Evolutionary conservation across 108 stramenopile genomes (phyloP).

Genomic region (Nitzschia putrida): DNA sequence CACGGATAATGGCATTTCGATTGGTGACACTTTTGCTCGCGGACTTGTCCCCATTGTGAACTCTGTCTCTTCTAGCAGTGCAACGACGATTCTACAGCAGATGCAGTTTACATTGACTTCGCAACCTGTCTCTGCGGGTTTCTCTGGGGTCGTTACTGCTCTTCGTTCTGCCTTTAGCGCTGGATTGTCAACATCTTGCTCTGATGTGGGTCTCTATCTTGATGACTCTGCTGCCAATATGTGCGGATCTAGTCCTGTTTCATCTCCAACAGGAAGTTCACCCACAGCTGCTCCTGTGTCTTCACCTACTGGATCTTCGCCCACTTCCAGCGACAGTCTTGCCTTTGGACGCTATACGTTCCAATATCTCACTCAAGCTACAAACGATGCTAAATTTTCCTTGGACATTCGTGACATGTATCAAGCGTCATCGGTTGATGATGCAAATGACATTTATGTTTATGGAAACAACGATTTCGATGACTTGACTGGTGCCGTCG

Average conservation of each 20-base stretch:
- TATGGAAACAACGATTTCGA: conserved; percentile 42
- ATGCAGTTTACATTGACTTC: conserved; percentile 32
- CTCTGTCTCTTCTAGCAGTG: conserved; percentile 13
- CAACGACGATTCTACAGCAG: conserved; percentile 21
- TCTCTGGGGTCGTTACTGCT: conserved; percentile 37
- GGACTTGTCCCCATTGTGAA: conserved; percentile 45
- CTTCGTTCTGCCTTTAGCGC: conserved; percentile 26
- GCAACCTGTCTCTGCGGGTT: conserved; percentile 36
- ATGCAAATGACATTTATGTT: conserved; percentile 45
- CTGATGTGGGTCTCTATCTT: conserved; percentile 29
- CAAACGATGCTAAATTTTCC: conserved; percentile 33
- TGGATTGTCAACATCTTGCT: conserved; percentile 33
- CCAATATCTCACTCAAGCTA: conserved; percentile 16
- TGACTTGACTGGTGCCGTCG: conserved; percentile 40
- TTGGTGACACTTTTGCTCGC: conserved; percentile 32
- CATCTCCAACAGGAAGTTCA: not conserved
- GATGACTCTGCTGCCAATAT: conserved; percentile 23
- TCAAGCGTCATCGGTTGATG: conserved; percentile 17
- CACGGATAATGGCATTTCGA: conserved; percentile 22
- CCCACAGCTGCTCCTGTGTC: conserved; percentile 3
- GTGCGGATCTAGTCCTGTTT: conserved; percentile 13
- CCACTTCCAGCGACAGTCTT: conserved; percentile 5
- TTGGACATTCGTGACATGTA: conserved; percentile 55
- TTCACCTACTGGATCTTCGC: not conserved
- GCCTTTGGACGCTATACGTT: conserved; percentile 49